These are phyloP conservation scores for Penicillium glabrum DNA, from an alignment of 2,329 filamentous ascomycete genomes.

Conservation along the genomic window DNA sequence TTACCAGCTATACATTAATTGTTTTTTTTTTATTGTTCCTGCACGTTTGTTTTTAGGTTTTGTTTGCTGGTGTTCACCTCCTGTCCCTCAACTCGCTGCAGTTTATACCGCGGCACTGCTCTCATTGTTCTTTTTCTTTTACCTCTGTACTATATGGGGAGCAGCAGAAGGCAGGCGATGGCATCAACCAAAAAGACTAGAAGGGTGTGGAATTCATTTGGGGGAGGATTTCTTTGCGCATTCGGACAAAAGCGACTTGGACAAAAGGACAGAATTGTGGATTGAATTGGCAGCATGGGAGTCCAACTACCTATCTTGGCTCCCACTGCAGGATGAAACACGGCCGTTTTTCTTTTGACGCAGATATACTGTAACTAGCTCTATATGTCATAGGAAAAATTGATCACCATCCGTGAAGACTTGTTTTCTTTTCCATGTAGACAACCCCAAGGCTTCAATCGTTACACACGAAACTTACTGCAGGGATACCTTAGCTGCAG, in stretches of 20 bases:
- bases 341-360: conserved; percentile 19
- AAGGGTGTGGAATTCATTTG: conserved; percentile 17
- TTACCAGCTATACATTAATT: conserved; percentile 25
- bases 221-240: conserved; percentile 12
- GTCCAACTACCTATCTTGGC: conserved; percentile 5
- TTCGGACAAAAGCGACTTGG: conserved; percentile 16
- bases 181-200: conserved; percentile 24
- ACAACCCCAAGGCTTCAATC: too few relatives aligned
- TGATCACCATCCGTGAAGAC: conserved; percentile 21
- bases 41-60: conserved; percentile 15
- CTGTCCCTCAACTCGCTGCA: conserved; percentile 5
- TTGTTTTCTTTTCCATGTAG: not conserved
- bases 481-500: not conserved
- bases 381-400: conserved; percentile 20
- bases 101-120: conserved; percentile 2
- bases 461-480: not conserved
- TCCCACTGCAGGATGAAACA: conserved; percentile 6
- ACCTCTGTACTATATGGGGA: conserved; percentile 22
- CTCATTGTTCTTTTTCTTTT: conserved; percentile 3
- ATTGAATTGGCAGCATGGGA: conserved; percentile 1
- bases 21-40: conserved; percentile 13
- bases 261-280: conserved; percentile 9
- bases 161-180: conserved; percentile 9
- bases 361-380: conserved; percentile 22
- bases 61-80: conserved; percentile 14